phyloP scores from a whole-genome alignment of 371 early-diverging fungal genomes.

The Syncephalastrum sp. region DNA sequence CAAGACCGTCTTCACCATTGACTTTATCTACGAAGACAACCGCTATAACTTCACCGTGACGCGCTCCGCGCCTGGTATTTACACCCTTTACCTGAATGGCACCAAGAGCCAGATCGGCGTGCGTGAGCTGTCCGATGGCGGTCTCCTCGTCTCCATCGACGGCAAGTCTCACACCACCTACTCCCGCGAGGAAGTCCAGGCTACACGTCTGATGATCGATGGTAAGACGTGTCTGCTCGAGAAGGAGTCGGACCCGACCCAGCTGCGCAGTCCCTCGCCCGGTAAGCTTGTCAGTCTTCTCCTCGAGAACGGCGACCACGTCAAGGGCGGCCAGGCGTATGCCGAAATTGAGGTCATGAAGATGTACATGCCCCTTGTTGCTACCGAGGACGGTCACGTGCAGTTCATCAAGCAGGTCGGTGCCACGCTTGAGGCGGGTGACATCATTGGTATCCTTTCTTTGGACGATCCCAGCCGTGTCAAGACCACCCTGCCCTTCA shows the following conservation, averaged over 20 bases:
- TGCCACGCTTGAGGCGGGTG: conserved; percentile 84
- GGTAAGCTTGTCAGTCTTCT: conserved; percentile 95
- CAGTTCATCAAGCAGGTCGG: conserved; percentile 91
- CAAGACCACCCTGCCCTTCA: conserved; percentile 86
- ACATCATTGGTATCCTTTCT: conserved; percentile 88
- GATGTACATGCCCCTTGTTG: conserved; percentile 97
- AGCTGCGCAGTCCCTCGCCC: conserved; percentile 93
- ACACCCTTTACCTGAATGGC: conserved; percentile 80
- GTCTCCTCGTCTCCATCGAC: conserved; percentile 87
- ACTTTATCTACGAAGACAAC: conserved; percentile 89
- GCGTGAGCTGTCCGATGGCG: conserved; percentile 88
- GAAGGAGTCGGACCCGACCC: conserved; percentile 95
- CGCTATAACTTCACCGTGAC: conserved; percentile 86
- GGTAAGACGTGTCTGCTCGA: conserved; percentile 92
- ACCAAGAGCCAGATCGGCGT: conserved; percentile 80
- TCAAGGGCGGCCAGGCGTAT: conserved; percentile 88
- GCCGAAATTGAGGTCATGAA: conserved; percentile 99
- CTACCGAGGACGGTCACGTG: conserved; percentile 88
- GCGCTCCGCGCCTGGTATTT: conserved; percentile 79
- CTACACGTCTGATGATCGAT: conserved; percentile 86
- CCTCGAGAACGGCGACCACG: conserved; percentile 89
- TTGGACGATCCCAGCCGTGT: conserved; percentile 94
- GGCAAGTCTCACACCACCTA: conserved; percentile 92
- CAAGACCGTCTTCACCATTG: conserved; percentile 73
- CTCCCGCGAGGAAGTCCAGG: conserved; percentile 86